Base-by-base conservation (phyloP, 768 basidiomycete species). In the Agaricus sinodeliciosus region DNA sequence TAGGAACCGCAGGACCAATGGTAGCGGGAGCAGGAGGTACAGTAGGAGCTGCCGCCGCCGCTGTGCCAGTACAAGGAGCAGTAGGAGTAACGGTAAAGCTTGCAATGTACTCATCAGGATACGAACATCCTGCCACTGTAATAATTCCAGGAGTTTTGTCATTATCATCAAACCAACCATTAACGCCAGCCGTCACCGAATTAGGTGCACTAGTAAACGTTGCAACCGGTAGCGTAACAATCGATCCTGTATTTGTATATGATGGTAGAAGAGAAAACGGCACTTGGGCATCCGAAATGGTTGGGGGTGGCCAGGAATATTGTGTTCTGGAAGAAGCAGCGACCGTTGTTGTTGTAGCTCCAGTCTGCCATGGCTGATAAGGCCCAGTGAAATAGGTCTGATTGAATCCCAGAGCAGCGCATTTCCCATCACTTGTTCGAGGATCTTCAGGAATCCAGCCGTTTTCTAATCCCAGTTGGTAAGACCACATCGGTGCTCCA, bases 381-480 rank as follows among this genome's bases (percentile, higher is more conserved):
- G 72, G 71, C 12, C 75, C 74, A 31, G 60, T 54, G 48, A 67
- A 69, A 4, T 66, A 66, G 6, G 58, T 54, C n/a, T 55, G 58
- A 4, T 63, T 34, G 19, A 69, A 67, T 19, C 78, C 80, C 12
- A 86, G 66, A 3, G 75, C 69, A 19, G 61, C 69, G 61, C 90
- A 92, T 46, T 76, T 73, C 18, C 89, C 90, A 31, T 70, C 43
- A 4, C 81, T 77, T 4, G 59, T 66, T 41, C 89, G 73, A 15
- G 90, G 90, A 64, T 93, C 86, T 1, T 65, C 63, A 6, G 90
- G 88, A 36, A 91, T 80, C 83, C 86, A 91, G 26, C 90, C 91
- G 27, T 84, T 69, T 58, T 80, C 68, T 50, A 91, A 72, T 3
- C 72, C 71, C 0, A 74, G 67, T 49, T 71, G 65, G 55, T 75